These are phyloP conservation scores for Extremus antarcticus DNA, from an alignment of 495 filamentous ascomycete species.

Conservation along the genomic window DNA sequence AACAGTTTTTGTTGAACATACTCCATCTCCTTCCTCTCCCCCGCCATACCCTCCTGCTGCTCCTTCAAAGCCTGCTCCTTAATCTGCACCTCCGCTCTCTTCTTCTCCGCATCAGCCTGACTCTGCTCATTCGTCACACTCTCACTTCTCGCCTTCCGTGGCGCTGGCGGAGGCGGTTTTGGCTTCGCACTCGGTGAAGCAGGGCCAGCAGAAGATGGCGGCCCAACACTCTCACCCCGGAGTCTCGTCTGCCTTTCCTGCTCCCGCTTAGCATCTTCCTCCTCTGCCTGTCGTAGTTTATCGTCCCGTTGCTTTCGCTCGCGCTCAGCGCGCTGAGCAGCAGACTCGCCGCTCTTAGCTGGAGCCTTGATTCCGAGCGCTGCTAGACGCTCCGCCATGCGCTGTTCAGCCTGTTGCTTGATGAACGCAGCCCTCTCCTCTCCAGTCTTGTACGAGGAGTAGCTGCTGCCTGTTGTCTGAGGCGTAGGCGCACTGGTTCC, in stretches of 20 bases:
- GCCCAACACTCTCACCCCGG: slow-evolving; percentile 64
- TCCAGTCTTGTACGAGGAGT: slow-evolving; percentile 74
- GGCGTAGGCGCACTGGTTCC: slow-evolving; percentile 25
- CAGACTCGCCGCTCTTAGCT: slow-evolving; percentile 56
- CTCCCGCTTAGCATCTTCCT: slow-evolving; percentile 87
- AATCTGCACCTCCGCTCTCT: slow-evolving; percentile 29
- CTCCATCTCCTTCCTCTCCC: slow-evolving; percentile 68
- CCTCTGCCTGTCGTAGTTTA: slow-evolving; percentile 77
- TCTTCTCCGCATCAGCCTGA: slow-evolving; percentile 40
- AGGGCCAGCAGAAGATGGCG: slow-evolving; percentile 19
- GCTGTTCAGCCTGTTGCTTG: slow-evolving; percentile 90
- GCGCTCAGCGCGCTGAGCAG: slow-evolving; percentile 74
- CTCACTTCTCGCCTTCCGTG: slow-evolving; percentile 59
- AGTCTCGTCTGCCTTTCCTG: slow-evolving; percentile 75
- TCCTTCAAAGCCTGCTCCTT: slow-evolving; percentile 47
- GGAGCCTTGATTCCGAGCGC: slow-evolving; percentile 82
- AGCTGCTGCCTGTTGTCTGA: slow-evolving; percentile 42
- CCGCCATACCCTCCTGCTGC: slow-evolving; percentile 70
- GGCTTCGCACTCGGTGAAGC: slow-evolving; percentile 33
- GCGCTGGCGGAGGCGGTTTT: slow-evolving; percentile 77
- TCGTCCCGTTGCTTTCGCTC: slow-evolving; percentile 81
- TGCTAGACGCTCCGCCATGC: slow-evolving; percentile 95
- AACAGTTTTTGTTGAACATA: slow-evolving; percentile 54
- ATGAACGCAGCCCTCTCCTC: slow-evolving; percentile 93
- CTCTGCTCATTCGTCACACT: slow-evolving; percentile 33